A percentile compares a stretch with the other conserved stretches of the same genome.
phyloP scores from a whole-genome alignment of 2,329 filamentous ascomycete species.

The Beauveria bassiana region DNA sequence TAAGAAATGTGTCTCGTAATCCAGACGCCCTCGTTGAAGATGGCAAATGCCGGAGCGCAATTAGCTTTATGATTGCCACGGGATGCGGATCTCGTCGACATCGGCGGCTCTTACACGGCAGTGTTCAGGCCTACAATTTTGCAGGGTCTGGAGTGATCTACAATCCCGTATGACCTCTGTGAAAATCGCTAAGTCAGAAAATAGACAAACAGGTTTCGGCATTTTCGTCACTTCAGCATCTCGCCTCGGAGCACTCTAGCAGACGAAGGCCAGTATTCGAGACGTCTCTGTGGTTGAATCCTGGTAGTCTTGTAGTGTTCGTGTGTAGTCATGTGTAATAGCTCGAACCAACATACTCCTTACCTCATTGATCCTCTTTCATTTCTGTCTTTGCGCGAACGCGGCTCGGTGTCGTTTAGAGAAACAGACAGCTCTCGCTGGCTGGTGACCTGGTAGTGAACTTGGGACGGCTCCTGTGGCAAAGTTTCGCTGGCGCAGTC shows the following conservation, averaged over 20 bases:
- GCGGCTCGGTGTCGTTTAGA: not conserved
- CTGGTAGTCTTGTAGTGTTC: not conserved
- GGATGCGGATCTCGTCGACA: not conserved
- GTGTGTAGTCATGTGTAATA: not conserved
- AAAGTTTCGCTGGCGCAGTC: not conserved
- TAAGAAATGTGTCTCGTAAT: not conserved
- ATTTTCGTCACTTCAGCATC: not conserved
- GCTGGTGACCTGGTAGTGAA: not conserved
- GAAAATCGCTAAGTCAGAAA: not conserved
- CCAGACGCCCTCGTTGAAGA: not conserved
- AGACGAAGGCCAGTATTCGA: not conserved
- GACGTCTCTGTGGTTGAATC: not conserved
- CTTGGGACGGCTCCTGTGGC: not conserved
- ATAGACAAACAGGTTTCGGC: not conserved
- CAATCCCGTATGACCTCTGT: too few relatives aligned
- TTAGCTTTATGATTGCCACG: not conserved
- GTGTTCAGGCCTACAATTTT: not conserved
- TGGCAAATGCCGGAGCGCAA: not conserved
- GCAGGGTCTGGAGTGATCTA: too few relatives aligned
- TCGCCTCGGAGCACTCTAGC: not conserved
- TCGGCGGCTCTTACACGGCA: not conserved
- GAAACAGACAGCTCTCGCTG: not conserved
- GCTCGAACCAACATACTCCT: not conserved
- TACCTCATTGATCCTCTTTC: too few relatives aligned
- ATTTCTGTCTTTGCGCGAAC: not conserved